Base-by-base conservation (phyloP, 192 early-diverging fungal species). In the Bifiguratus adelaidae region DNA sequence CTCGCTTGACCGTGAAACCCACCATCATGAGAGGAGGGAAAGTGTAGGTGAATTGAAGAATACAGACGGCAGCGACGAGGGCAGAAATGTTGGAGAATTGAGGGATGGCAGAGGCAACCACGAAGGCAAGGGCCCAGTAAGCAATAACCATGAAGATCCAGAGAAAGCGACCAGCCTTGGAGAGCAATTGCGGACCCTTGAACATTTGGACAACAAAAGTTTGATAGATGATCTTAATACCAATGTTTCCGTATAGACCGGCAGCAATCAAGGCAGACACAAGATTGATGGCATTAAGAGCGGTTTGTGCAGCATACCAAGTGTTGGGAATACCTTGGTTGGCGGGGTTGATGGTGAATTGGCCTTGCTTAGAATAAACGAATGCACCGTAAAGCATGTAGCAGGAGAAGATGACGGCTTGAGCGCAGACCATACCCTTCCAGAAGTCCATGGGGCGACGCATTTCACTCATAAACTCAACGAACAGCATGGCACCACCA, bases 21-120 rank as follows among this genome's bases (percentile, higher is more conserved):
- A 55, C 16, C 36, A 35, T 35, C 16, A 55, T 23, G 2, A 47
- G 27, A 16, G 53, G 53, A 12, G 53, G 53, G 46, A 55, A 55
- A 4, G 53, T 55, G 27, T 55, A 55, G 11, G 53, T 48, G 46
- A 55, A 55, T 40, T 55, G 53, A 13, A 55, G 23, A 18, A 55
- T 55, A 22, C 53, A 55, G 12, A 55, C 27, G 7, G 53, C 53
- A 19, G 53, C 53, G 35, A 55, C 47, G 9, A 55, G 26, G n/a
- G 27, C 23, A 6, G 53, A 48, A 8, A 55, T 47, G 33, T 48
- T 48, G 9, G 27, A 29, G 46, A 55, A 47, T 40, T 55, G 44
- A 4, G 53, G 53, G 24, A 55, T 30, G 9, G 53, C 53, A 30
- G 27, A 30, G 30, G 46, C 53, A 21, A 55, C 25, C 26, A 55